Conservation (phyloP, 1,284 basidiomycete genomes). For the Cryptococcus sp. region DNA sequence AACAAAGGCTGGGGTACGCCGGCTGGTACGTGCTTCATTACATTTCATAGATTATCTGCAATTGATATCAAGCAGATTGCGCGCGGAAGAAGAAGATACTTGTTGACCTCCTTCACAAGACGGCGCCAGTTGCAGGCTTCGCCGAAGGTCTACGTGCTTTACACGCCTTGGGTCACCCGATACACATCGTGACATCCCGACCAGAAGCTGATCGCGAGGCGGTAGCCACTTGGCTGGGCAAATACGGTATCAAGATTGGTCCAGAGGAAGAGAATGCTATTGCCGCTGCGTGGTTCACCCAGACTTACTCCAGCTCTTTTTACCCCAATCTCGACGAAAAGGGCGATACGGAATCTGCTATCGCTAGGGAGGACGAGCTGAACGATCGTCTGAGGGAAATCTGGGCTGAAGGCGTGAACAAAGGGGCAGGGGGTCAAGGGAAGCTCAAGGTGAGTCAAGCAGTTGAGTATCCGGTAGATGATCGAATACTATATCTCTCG, state of each 20-base stretch:
- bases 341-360: slow-evolving; percentile 16
- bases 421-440: slow-evolving; percentile 21
- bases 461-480: background rate
- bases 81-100: slow-evolving; percentile 27
- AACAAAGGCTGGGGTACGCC: slow-evolving; percentile 40
- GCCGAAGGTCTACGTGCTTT: slow-evolving; percentile 25
- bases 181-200: slow-evolving; percentile 42
- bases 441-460: slow-evolving; percentile 30
- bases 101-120: slow-evolving; percentile 25
- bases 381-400: slow-evolving; percentile 20
- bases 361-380: slow-evolving; percentile 18
- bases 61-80: slow-evolving; percentile 16
- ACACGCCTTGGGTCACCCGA: slow-evolving; percentile 36
- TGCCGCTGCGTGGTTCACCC: slow-evolving; percentile 28
- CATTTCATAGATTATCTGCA: background rate
- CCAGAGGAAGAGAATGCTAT: slow-evolving; percentile 23
- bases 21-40: slow-evolving; percentile 24
- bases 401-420: slow-evolving; percentile 14
- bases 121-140: slow-evolving; percentile 29
- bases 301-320: slow-evolving; percentile 8
- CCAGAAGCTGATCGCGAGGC: slow-evolving; percentile 17
- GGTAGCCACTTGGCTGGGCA: slow-evolving; percentile 21
- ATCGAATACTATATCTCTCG: background rate
- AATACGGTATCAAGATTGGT: slow-evolving; percentile 33
- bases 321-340: slow-evolving; percentile 11